Evolutionary conservation across 2,329 filamentous ascomycete genomes (phyloP), one percentile per base, ranked within the genome.

Genomic region (Diaporthe caulivora): DNA sequence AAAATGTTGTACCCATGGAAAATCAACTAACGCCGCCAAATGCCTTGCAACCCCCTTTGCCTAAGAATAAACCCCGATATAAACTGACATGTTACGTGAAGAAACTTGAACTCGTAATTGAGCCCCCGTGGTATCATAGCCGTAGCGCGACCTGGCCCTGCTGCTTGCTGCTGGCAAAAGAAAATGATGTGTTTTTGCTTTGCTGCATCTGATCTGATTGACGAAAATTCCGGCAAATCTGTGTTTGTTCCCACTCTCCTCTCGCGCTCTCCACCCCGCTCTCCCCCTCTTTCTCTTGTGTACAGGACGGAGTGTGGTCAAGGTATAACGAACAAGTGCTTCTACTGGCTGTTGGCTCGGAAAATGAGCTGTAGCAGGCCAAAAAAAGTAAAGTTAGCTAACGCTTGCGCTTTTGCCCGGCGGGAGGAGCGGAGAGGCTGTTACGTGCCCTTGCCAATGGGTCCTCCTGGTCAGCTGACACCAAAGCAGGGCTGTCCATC

Each of bases 391-490:
- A 74, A 74, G 74, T 75, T 74, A 75, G 72, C 74, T 74, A 74
- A 70, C 74, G 74, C 74, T 74, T 75, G 69, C 72, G 74, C 74
- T 75, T 74, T 67, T 72, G 65, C 57, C 72, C 74, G 58, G 70
- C 65, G 71, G 82, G 82, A 80, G 81, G 82, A 80, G 81, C 80
- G 86, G 90, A 85, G 76, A 85, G 83, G 80, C 81, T 84, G 77
- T 83, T 84, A 83, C 87, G 83, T 85, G 87, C 85, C 84, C 85
- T 88, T 80, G 83, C 81, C 76, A 90, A 80, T 58, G 86, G 83
- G 85, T 94, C 91, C 58, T 88, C 88, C 79, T 89, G 85, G 77
- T 90, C 88, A 73, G 87, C 87, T 73, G 88, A 90, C 68, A 92
- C 83, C 69, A 92, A 83, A 40, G 88, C 86, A 34, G 93, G 92